Conservation (phyloP, 2,329 filamentous ascomycete species). For the Verticillium tricorpus region DNA sequence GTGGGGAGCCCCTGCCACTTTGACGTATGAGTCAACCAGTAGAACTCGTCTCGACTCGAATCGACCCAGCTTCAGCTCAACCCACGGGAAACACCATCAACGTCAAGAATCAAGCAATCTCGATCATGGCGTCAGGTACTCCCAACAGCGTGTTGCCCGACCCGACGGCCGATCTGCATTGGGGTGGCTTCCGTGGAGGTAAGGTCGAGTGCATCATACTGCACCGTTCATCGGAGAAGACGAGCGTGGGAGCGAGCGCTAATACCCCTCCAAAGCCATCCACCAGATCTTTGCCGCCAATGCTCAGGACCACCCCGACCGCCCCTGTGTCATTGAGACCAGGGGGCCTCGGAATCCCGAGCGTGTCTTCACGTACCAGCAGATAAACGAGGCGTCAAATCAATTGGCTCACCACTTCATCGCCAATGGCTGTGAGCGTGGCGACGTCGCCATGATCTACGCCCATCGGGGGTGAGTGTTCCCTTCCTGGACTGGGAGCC, state of each 20-base stretch:
- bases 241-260: neutral
- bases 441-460: constrained; percentile 92
- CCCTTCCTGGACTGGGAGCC: neutral
- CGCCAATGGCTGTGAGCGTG: constrained; percentile 65
- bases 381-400: constrained; percentile 84
- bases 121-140: neutral
- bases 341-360: constrained; percentile 35
- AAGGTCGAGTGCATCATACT: neutral
- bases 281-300: constrained; percentile 65
- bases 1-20: neutral
- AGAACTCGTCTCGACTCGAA: neutral
- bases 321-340: constrained; percentile 45
- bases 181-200: constrained; percentile 56
- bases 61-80: neutral
- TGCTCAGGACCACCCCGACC: constrained; percentile 63
- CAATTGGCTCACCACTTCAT: constrained; percentile 74
- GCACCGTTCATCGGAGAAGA: neutral
- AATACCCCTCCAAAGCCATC: constrained; percentile 39
- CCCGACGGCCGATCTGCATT: constrained; percentile 62
- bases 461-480: constrained; percentile 60
- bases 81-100: neutral
- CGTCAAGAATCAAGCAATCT: neutral
- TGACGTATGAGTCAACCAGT: neutral
- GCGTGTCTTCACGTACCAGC: constrained; percentile 73
- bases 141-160: constrained; percentile 44